These are phyloP conservation scores for Aurantiochytrium sp. DNA, from an alignment of 108 stramenopile species.

Conservation along the genomic window DNA sequence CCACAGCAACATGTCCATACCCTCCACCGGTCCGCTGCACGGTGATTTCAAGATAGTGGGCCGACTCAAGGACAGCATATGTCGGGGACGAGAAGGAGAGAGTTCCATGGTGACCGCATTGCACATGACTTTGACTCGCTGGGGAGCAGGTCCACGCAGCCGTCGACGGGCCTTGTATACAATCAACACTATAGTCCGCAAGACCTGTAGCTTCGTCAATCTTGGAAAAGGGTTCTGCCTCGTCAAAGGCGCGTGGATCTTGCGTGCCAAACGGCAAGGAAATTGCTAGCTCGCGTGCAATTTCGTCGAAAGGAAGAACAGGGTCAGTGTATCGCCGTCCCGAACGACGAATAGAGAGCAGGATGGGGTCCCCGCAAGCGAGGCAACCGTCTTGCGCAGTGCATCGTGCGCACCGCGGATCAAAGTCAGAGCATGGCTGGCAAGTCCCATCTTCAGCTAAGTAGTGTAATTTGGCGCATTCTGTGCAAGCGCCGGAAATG, in stretches of 20 bases:
- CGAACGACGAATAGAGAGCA: constrained; percentile 59
- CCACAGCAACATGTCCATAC: constrained; percentile 41
- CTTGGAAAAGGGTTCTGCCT: constrained; percentile 46
- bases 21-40: constrained; percentile 57
- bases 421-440: constrained; percentile 41
- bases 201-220: constrained; percentile 17
- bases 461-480: constrained; percentile 56
- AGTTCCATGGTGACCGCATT: constrained; percentile 61
- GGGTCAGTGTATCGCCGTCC: constrained; percentile 55
- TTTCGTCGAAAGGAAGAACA: constrained; percentile 59
- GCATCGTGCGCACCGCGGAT: constrained; percentile 63
- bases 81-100: constrained; percentile 49
- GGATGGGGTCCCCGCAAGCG: constrained; percentile 55
- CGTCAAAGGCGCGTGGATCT: constrained; percentile 55
- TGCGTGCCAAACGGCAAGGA: constrained; percentile 62
- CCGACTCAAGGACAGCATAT: constrained; percentile 47
- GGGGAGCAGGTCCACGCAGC: not conserved
- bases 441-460: constrained; percentile 40
- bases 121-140: constrained; percentile 33
- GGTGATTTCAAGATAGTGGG: constrained; percentile 40
- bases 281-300: constrained; percentile 51
- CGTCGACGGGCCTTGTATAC: constrained; percentile 44
- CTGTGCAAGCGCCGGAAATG: constrained; percentile 42
- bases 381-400: constrained; percentile 44
- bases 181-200: constrained; percentile 43